Evolutionary conservation across 2,329 filamentous ascomycete genomes (phyloP).

Genomic region (Xylariomycetidae sp.): DNA sequence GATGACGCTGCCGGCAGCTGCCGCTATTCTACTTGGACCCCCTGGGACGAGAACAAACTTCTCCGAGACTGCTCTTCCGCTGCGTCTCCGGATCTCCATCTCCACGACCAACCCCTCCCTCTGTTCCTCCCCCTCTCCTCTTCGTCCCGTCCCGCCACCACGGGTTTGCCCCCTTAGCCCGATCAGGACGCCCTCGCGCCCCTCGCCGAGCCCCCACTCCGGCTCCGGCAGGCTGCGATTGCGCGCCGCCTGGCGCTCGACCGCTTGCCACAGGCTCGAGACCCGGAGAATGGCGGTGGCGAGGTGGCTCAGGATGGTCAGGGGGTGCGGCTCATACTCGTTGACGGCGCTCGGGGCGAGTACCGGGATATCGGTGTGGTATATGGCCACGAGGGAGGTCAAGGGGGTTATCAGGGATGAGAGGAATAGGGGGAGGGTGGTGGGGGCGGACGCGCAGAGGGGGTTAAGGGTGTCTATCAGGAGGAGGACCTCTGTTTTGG

Average conservation of each 20-base stretch:
- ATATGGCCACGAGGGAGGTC: constrained; percentile 71
- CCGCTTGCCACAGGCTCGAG: constrained; percentile 68
- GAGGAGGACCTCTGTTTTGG: constrained; percentile 61
- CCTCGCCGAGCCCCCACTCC: constrained; percentile 72
- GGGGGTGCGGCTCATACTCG: constrained; percentile 62
- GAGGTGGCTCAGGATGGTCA: constrained; percentile 73
- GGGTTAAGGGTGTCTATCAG: constrained; percentile 77
- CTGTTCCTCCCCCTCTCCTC: constrained; percentile 1
- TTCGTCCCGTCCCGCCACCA: constrained; percentile 16
- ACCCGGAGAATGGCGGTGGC: constrained; percentile 81
- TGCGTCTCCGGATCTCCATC: constrained; percentile 82
- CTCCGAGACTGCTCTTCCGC: constrained; percentile 72
- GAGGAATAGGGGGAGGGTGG: constrained; percentile 63
- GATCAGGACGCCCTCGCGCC: constrained; percentile 72
- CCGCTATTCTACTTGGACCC: neutral
- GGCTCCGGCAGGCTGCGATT: constrained; percentile 73
- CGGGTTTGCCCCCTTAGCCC: constrained; percentile 47
- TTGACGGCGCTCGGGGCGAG: constrained; percentile 34
- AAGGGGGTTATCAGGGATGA: constrained; percentile 63
- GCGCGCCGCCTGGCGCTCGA: constrained; percentile 68
- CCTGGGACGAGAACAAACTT: constrained; percentile 47
- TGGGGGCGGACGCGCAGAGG: constrained; percentile 49
- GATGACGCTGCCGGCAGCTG: constrained; percentile 10
- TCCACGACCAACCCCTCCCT: constrained; percentile 63
- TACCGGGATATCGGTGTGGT: constrained; percentile 75